Percentiles rank a stretch among this genome's conserved stretches.
Evolutionary conservation across 331 rosid genomes (phyloP).

Genomic region (Acacia concinna): DNA sequence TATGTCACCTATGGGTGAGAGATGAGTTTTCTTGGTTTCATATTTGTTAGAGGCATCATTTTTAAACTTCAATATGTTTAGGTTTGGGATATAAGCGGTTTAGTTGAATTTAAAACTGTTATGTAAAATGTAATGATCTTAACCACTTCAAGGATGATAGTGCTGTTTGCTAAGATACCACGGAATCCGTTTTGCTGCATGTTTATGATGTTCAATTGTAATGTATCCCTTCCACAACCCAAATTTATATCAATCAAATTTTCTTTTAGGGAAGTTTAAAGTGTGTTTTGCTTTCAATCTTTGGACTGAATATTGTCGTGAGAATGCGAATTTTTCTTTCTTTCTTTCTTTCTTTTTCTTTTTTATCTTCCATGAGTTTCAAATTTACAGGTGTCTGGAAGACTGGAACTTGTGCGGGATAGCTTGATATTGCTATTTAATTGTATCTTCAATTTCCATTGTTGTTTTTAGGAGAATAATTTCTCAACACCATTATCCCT

Average conservation of each 20-base stretch:
- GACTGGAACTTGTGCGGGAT: background rate
- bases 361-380: background rate
- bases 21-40: background rate
- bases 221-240: background rate
- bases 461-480: background rate
- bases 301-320: background rate
- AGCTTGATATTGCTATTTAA: background rate
- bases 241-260: background rate
- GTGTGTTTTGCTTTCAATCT: background rate
- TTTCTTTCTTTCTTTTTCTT: too few relatives aligned
- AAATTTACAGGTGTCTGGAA: conserved; percentile 9
- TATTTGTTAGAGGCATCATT: background rate
- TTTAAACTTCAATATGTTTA: background rate
- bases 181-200: background rate
- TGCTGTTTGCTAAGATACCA: background rate
- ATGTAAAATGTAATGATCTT: background rate
- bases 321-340: background rate
- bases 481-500: too few relatives aligned
- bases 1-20: conserved; percentile 89
- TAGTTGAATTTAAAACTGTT: background rate
- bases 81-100: background rate
- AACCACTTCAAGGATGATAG: background rate
- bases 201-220: background rate
- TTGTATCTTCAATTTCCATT: background rate
- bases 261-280: background rate